Conservation (phyloP, 2,329 filamentous ascomycete species). For the Hymenoscyphus albidus region DNA sequence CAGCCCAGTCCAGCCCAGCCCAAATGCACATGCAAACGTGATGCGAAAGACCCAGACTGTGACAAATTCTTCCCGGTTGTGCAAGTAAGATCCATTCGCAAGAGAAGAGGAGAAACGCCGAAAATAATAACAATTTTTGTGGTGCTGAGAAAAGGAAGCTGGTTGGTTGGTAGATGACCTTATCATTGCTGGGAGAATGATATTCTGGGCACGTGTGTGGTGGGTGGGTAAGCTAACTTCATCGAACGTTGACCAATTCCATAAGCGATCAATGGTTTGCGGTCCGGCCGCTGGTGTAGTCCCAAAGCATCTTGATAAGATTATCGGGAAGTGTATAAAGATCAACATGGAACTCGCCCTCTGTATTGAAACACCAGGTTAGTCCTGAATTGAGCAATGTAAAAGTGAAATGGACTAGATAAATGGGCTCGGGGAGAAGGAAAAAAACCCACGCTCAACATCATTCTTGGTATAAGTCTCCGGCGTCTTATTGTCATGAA, state of each 20-base stretch:
- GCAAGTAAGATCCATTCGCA: neutral
- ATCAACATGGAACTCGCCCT: conserved; percentile 97
- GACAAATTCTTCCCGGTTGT: neutral
- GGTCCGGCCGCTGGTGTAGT: conserved; percentile 53
- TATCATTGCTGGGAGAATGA: neutral
- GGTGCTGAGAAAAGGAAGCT: neutral
- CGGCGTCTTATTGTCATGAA: conserved; percentile 92
- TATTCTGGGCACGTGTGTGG: neutral
- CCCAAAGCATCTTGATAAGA: conserved; percentile 92
- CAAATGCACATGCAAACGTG: neutral
- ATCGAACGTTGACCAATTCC: neutral
- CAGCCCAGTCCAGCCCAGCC: neutral
- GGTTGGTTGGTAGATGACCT: neutral
- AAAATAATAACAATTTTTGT: neutral
- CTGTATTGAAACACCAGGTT: conserved; percentile 41
- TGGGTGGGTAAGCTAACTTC: neutral
- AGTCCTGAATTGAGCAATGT: neutral
- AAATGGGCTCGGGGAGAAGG: conserved; percentile 7
- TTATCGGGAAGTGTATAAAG: conserved; percentile 92
- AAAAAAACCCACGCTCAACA: conserved; percentile 71
- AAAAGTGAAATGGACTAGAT: neutral
- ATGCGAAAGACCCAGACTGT: neutral
- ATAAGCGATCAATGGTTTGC: neutral
- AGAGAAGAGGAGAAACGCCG: neutral
- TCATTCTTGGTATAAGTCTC: conserved; percentile 98